Percentiles rank a stretch among this genome's conserved stretches.
These are phyloP conservation scores for Acanthamoeba divionensis DNA, from an alignment of 208 protist genomes.

Conservation along the genomic window DNA sequence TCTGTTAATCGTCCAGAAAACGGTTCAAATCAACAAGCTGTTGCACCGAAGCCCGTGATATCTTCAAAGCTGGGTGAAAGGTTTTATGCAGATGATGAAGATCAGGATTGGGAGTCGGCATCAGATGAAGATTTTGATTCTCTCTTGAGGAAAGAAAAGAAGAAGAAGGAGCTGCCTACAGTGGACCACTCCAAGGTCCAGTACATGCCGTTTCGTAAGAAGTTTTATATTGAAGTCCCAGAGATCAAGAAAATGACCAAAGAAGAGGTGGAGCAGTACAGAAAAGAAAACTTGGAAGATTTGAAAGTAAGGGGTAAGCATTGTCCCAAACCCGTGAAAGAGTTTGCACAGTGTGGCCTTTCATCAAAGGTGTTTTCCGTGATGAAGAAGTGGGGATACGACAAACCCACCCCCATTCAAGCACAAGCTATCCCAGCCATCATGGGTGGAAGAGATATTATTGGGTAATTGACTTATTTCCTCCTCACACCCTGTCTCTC, in stretches of 20 bases:
- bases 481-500: background rate
- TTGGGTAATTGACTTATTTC: slow-evolving; percentile 85
- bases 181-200: slow-evolving; percentile 73
- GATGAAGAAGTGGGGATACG: slow-evolving; percentile 66
- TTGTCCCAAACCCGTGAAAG: slow-evolving; percentile 71
- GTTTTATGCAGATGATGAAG: slow-evolving; percentile 57
- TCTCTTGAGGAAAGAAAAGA: slow-evolving; percentile 41
- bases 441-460: slow-evolving; percentile 86
- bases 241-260: slow-evolving; percentile 63
- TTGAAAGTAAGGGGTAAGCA: slow-evolving; percentile 59
- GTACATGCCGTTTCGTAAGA: slow-evolving; percentile 67
- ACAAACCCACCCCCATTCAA: slow-evolving; percentile 86
- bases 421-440: slow-evolving; percentile 81
- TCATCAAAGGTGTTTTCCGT: slow-evolving; percentile 31
- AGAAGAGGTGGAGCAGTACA: slow-evolving; percentile 53
- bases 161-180: slow-evolving; percentile 63
- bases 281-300: slow-evolving; percentile 58
- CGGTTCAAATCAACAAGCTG: background rate
- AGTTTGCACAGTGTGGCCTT: slow-evolving; percentile 73
- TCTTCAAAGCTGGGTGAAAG: background rate
- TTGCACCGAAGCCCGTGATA: background rate
- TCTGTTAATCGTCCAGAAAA: background rate
- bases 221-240: slow-evolving; percentile 78
- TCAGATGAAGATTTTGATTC: background rate
- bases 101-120: slow-evolving; percentile 62